A percentile compares a stretch with the other conserved stretches of the same genome.
These are phyloP conservation scores for Fusarium sp. DNA, from an alignment of 2,329 filamentous ascomycete genomes.

Conservation along the genomic window DNA sequence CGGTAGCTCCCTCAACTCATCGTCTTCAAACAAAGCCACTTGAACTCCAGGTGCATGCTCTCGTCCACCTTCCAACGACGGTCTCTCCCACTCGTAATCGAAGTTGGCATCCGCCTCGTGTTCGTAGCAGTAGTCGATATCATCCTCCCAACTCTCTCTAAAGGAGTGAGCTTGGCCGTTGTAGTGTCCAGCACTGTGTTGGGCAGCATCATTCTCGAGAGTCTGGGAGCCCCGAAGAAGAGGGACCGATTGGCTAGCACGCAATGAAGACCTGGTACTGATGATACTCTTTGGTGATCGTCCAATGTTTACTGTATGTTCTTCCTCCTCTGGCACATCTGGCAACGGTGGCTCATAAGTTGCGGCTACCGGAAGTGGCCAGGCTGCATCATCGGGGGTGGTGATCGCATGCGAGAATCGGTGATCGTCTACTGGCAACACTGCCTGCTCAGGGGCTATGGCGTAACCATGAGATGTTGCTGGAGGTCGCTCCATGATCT, in stretches of 20 bases:
- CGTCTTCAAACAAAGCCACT: conserved; percentile 38
- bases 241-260: conserved; percentile 66
- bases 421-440: conserved; percentile 20
- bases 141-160: conserved; percentile 71
- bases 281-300: conserved; percentile 57
- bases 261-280: conserved; percentile 62
- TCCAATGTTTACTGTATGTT: conserved; percentile 53
- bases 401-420: conserved; percentile 54
- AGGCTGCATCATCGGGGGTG: conserved; percentile 55
- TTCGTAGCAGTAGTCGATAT: conserved; percentile 77
- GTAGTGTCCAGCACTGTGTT: conserved; percentile 38
- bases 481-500: conserved; percentile 33
- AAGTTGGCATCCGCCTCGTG: conserved; percentile 74
- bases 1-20: conserved; percentile 39
- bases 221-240: conserved; percentile 60
- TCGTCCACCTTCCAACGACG: conserved; percentile 59
- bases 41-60: conserved; percentile 38
- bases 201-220: conserved; percentile 53
- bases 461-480: conserved; percentile 25
- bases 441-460: conserved; percentile 15
- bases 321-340: conserved; percentile 73
- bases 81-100: conserved; percentile 72
- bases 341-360: conserved; percentile 59
- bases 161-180: conserved; percentile 44
- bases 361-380: conserved; percentile 49